A percentile compares a stretch with the other conserved stretches of the same genome.
Evolutionary conservation across 495 filamentous ascomycete genomes (phyloP).

Genomic region (Amorphotheca resinae): DNA sequence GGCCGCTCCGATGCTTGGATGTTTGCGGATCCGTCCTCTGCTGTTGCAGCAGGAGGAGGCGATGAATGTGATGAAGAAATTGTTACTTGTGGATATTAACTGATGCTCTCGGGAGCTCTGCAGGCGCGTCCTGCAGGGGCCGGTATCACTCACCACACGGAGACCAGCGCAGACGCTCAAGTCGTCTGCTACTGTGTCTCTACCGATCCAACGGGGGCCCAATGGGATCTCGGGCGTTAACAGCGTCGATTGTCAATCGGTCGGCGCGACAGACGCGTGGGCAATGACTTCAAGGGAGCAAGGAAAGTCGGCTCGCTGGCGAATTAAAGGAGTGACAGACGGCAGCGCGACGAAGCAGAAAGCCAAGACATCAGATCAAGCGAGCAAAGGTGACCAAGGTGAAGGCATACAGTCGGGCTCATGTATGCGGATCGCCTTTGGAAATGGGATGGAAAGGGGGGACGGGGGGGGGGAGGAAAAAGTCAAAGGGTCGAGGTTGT

Average conservation of each 20-base stretch:
- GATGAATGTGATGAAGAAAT: constrained; percentile 39
- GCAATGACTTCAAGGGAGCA: constrained; percentile 6
- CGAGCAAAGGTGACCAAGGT: constrained; percentile 7
- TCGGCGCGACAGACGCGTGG: neutral
- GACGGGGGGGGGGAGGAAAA: neutral
- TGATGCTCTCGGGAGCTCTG: no score
- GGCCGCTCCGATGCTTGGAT: constrained; percentile 7
- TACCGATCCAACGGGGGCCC: constrained; percentile 17
- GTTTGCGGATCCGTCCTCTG: constrained; percentile 34
- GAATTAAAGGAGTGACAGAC: constrained; percentile 20
- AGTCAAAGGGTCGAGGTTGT: neutral
- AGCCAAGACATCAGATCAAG: constrained; percentile 18
- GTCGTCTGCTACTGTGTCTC: constrained; percentile 44
- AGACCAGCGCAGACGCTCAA: constrained; percentile 45
- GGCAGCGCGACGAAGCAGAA: constrained; percentile 13
- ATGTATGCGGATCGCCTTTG: constrained; percentile 5
- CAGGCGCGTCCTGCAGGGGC: neutral
- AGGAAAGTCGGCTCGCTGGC: constrained; percentile 1
- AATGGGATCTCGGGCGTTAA: constrained; percentile 4
- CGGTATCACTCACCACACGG: constrained; percentile 30
- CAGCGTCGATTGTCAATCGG: constrained; percentile 6
- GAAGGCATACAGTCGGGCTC: constrained; percentile 9
- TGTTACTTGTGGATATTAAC: constrained; percentile 19
- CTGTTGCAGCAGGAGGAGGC: constrained; percentile 39
- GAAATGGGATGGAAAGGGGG: neutral